Evolutionary conservation across 257 asterid species (phyloP).

Genomic region (Osmanthus fragrans): DNA sequence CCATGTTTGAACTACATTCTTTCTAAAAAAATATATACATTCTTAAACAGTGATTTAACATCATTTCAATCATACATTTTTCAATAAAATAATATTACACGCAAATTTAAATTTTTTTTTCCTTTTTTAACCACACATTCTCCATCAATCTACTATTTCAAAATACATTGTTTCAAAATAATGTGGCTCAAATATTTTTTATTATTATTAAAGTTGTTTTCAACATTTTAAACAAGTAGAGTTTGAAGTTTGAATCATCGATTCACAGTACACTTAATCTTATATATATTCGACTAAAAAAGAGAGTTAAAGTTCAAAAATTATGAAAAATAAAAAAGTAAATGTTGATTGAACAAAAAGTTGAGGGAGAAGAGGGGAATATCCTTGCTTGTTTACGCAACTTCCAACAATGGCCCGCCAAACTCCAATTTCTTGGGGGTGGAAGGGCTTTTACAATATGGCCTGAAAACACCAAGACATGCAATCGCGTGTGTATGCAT

Average conservation of each 20-base stretch:
- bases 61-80: no score
- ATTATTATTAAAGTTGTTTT: no score
- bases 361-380: neutral
- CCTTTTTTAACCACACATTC: no score
- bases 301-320: neutral
- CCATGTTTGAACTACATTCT: no score
- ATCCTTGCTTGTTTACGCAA: neutral
- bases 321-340: neutral
- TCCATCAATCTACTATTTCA: no score
- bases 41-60: no score
- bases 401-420: constrained; percentile 35
- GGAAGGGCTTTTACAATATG: constrained; percentile 29
- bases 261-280: neutral
- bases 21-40: no score
- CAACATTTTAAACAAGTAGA: no score
- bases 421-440: constrained; percentile 41
- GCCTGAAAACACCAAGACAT: constrained; percentile 51
- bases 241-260: neutral
- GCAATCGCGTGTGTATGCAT: constrained; percentile 34
- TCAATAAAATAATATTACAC: no score
- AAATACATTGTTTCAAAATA: no score
- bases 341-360: neutral
- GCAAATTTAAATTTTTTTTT: no score
- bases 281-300: neutral
- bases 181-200: no score